phyloP scores from a whole-genome alignment of 2,329 filamentous ascomycete genomes.

The Neopestalotiopsis sp. region DNA sequence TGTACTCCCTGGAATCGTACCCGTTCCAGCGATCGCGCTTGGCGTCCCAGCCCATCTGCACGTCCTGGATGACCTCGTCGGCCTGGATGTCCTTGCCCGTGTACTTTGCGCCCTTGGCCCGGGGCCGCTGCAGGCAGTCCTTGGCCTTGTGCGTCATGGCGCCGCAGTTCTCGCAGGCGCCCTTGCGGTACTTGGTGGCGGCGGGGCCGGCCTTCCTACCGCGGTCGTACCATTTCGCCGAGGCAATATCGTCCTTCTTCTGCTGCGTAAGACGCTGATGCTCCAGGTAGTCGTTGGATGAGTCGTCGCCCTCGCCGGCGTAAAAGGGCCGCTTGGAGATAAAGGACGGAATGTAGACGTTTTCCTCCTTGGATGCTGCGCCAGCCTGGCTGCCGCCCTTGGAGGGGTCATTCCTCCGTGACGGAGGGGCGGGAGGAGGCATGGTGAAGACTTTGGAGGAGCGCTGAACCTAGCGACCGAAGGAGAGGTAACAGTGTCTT shows the following conservation, averaged over 20 bases:
- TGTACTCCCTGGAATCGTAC: conserved; percentile 90
- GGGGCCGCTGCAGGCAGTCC: conserved; percentile 87
- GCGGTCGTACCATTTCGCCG: conserved; percentile 91
- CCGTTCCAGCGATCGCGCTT: conserved; percentile 98
- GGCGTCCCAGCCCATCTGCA: conserved; percentile 92
- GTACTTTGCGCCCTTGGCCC: conserved; percentile 89
- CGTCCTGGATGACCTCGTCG: conserved; percentile 85
- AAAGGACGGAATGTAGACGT: conserved; percentile 97
- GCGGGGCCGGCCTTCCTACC: conserved; percentile 84
- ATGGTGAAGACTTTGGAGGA: conserved; percentile 29
- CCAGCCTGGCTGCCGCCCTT: conserved; percentile 29
- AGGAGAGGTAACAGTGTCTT: not conserved
- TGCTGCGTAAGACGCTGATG: conserved; percentile 85
- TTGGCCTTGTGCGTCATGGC: conserved; percentile 96
- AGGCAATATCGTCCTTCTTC: conserved; percentile 67
- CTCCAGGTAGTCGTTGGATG: conserved; percentile 87
- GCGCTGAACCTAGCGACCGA: not conserved
- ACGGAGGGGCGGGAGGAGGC: conserved; percentile 43
- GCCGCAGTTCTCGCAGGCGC: conserved; percentile 97
- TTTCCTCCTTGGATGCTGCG: conserved; percentile 79
- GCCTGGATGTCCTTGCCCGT: conserved; percentile 93
- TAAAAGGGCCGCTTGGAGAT: conserved; percentile 99
- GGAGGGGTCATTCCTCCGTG: conserved; percentile 38
- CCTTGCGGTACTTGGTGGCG: conserved; percentile 96
- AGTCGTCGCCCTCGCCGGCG: conserved; percentile 77